Evolutionary conservation across 257 asterid species (phyloP).

Genomic region (Verbena officinalis): DNA sequence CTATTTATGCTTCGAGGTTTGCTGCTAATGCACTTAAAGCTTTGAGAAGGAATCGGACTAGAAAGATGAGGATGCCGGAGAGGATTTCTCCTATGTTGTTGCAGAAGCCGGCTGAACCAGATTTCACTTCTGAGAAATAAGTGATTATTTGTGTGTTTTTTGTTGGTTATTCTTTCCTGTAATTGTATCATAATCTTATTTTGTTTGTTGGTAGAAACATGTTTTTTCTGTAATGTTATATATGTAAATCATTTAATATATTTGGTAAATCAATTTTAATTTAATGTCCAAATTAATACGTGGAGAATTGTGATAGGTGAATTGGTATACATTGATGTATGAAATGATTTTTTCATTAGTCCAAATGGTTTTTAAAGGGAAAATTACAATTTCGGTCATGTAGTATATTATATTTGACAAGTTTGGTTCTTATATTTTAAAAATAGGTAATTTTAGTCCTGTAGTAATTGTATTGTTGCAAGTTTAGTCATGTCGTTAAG

Average conservation of each 20-base stretch:
- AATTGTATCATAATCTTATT: conserved; percentile 30
- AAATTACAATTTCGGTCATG: too few species aligned
- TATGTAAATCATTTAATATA: background rate
- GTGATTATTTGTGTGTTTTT: conserved; percentile 22
- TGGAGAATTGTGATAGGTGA: too few species aligned
- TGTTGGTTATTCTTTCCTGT: conserved; percentile 25
- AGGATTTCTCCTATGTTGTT: conserved; percentile 75
- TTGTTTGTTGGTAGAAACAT: background rate
- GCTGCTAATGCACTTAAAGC: conserved; percentile 88
- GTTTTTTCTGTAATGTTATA: background rate
- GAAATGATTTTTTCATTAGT: too few species aligned
- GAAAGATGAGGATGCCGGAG: conserved; percentile 68
- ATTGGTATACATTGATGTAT: too few species aligned
- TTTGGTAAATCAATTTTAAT: too few species aligned
- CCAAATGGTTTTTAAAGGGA: too few species aligned
- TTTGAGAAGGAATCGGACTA: conserved; percentile 58
- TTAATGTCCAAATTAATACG: too few species aligned
- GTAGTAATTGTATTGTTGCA: too few species aligned
- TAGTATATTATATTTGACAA: too few species aligned
- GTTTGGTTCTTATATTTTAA: too few species aligned
- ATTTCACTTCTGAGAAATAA: conserved; percentile 71
- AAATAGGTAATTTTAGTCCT: too few species aligned
- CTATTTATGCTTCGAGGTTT: conserved; percentile 88
- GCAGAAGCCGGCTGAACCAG: conserved; percentile 97
- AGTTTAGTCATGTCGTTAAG: too few species aligned